phyloP scores from a whole-genome alignment of 805 yeast species.

The Scheffersomyces ergatensis region DNA sequence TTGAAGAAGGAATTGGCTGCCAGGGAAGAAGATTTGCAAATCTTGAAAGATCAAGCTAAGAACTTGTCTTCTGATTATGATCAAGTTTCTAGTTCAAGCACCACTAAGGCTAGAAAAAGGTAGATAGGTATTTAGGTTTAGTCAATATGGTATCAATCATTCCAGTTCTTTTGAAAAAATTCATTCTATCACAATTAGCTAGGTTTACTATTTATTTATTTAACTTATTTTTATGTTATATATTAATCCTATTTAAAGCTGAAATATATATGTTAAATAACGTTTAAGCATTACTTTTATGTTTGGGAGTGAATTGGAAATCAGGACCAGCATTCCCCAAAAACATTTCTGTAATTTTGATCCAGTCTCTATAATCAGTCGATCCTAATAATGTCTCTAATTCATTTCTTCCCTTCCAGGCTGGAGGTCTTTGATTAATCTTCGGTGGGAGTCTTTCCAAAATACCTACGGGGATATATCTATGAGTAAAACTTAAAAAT shows the following conservation, averaged over 20 bases:
- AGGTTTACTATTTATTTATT: neutral
- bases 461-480: conserved; percentile 93
- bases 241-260: neutral
- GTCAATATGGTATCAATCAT: no score
- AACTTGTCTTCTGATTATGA: conserved; percentile 66
- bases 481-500: conserved; percentile 87
- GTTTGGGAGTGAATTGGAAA: conserved; percentile 88
- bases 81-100: conserved; percentile 13
- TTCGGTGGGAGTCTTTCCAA: conserved; percentile 85
- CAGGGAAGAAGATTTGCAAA: conserved; percentile 63
- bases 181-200: neutral
- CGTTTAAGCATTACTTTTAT: conserved; percentile 75
- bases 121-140: no score
- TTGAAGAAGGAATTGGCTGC: conserved; percentile 47
- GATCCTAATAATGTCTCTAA: conserved; percentile 87
- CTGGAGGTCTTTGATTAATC: conserved; percentile 89
- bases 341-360: conserved; percentile 91
- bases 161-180: neutral
- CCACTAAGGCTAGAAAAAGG: conserved; percentile 12
- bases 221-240: conserved; percentile 1
- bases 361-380: conserved; percentile 89
- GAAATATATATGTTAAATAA: neutral
- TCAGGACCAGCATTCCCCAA: conserved; percentile 77
- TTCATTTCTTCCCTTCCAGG: conserved; percentile 91
- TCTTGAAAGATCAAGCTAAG: conserved; percentile 70